Conservation (phyloP, 2,329 filamentous ascomycete species). For the Trichothecium roseum region DNA sequence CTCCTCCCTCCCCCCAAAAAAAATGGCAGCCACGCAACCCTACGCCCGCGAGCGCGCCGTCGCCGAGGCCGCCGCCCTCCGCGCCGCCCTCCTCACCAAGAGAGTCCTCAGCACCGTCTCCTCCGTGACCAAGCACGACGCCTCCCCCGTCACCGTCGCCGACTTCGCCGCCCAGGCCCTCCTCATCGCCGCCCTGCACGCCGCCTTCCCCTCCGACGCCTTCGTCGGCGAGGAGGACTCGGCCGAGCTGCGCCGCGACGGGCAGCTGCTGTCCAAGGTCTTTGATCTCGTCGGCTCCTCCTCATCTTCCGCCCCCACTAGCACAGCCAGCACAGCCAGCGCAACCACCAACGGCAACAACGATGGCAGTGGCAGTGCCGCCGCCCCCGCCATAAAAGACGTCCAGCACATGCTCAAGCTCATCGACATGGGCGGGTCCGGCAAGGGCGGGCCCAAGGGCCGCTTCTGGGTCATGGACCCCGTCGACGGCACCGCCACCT, state of each 20-base stretch:
- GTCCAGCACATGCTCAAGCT: slow-evolving; percentile 47
- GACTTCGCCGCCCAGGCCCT: slow-evolving; percentile 55
- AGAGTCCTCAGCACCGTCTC: slow-evolving; percentile 28
- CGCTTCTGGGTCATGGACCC: slow-evolving; percentile 54
- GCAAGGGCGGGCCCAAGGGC: slow-evolving; percentile 21
- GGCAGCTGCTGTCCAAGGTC: slow-evolving; percentile 37
- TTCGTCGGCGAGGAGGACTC: slow-evolving; percentile 54
- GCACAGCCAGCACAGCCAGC: too few species aligned
- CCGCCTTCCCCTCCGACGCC: slow-evolving; percentile 41
- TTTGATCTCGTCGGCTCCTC: slow-evolving; percentile 38
- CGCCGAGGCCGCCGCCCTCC: slow-evolving; percentile 37
- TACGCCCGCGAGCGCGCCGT: slow-evolving; percentile 19
- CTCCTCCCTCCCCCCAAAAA: neutral
- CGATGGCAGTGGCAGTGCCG: slow-evolving; percentile 2
- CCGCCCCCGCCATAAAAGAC: slow-evolving; percentile 16
- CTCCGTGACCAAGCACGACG: slow-evolving; percentile 45
- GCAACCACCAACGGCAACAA: neutral
- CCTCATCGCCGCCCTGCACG: slow-evolving; percentile 44
- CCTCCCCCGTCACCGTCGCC: slow-evolving; percentile 50
- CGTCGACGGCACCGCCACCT: slow-evolving; percentile 53
- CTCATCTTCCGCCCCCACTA: neutral
- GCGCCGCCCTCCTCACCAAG: slow-evolving; percentile 48
- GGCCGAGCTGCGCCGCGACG: slow-evolving; percentile 37
- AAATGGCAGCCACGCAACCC: slow-evolving; percentile 3
- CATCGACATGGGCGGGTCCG: slow-evolving; percentile 47